These are phyloP conservation scores for Pseudonitzschia delicatissima DNA, from an alignment of 108 stramenopile genomes.

Conservation along the genomic window DNA sequence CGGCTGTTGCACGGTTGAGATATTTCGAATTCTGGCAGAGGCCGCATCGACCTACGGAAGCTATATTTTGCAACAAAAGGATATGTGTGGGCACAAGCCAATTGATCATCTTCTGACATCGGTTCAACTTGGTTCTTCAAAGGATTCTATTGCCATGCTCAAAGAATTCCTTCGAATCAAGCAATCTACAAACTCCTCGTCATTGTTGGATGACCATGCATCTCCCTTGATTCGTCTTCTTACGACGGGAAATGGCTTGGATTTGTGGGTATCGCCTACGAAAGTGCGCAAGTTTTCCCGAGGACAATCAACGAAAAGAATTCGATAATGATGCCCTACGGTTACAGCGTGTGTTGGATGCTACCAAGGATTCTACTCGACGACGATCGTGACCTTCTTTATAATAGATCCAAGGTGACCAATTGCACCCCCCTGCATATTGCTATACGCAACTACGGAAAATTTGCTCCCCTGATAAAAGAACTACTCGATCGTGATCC, in stretches of 20 bases:
- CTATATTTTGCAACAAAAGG: constrained; percentile 5
- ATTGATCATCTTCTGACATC: constrained; percentile 34
- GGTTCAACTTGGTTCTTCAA: constrained; percentile 21
- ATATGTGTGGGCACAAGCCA: constrained; percentile 24
- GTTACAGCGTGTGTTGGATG: constrained; percentile 2
- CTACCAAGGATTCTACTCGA: constrained; percentile 16
- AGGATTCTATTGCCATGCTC: constrained; percentile 16
- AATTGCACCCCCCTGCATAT: constrained; percentile 39
- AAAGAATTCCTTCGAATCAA: constrained; percentile 11
- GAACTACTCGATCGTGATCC: constrained; percentile 15
- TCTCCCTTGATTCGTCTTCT: constrained; percentile 31
- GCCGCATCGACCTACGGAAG: constrained; percentile 5
- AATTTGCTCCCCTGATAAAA: constrained; percentile 26
- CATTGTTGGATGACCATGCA: not conserved
- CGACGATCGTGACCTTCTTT: constrained; percentile 2
- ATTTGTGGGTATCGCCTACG: too few species aligned
- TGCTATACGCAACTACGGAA: constrained; percentile 41
- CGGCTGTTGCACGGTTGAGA: constrained; percentile 9
- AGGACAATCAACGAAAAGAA: not conserved
- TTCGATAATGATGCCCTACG: not conserved
- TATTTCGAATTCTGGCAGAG: constrained; percentile 14
- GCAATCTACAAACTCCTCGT: not conserved
- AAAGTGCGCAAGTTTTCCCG: not conserved
- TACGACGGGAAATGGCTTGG: constrained; percentile 14
- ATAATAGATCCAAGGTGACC: constrained; percentile 11